A percentile compares a stretch with the other conserved stretches of the same genome.
Conservation (phyloP, 2,329 filamentous ascomycete species). For the Claviceps arundinis region DNA sequence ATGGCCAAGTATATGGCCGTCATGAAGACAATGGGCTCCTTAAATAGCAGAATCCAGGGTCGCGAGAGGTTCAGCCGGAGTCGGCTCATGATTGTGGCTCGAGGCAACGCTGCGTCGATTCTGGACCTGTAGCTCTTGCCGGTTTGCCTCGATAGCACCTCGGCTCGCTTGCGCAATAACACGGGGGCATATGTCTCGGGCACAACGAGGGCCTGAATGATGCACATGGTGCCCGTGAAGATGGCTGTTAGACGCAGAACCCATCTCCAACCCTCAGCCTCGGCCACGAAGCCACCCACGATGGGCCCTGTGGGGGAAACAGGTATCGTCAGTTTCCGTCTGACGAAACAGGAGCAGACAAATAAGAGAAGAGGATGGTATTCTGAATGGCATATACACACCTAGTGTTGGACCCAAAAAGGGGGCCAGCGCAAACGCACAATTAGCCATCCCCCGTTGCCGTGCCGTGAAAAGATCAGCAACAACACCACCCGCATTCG, state of each 20-base stretch:
- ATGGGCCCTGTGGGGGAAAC: slow-evolving; percentile 35
- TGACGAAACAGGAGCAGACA: background rate
- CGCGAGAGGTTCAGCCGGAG: slow-evolving; percentile 45
- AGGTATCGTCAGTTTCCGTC: background rate
- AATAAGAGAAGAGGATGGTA: background rate
- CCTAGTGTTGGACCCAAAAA: slow-evolving; percentile 48
- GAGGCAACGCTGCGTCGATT: slow-evolving; percentile 29
- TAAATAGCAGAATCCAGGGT: slow-evolving; percentile 52
- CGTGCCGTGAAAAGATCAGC: slow-evolving; percentile 47
- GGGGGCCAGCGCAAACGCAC: slow-evolving; percentile 47
- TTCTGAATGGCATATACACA: slow-evolving; percentile 7
- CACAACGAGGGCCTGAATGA: slow-evolving; percentile 34
- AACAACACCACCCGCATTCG: slow-evolving; percentile 49
- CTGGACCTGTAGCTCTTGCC: slow-evolving; percentile 43
- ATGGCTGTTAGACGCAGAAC: slow-evolving; percentile 48
- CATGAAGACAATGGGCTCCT: slow-evolving; percentile 53
- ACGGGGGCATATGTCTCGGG: slow-evolving; percentile 49
- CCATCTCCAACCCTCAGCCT: slow-evolving; percentile 51
- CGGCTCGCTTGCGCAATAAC: slow-evolving; percentile 39
- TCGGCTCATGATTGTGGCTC: slow-evolving; percentile 29
- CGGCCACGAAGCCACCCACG: slow-evolving; percentile 47
- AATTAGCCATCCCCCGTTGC: slow-evolving; percentile 43
- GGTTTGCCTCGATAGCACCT: slow-evolving; percentile 34
- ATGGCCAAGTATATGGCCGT: slow-evolving; percentile 52
- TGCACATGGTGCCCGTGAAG: slow-evolving; percentile 46